phyloP scores from a whole-genome alignment of 805 yeast species.

The Priceomyces fermenticarens region DNA sequence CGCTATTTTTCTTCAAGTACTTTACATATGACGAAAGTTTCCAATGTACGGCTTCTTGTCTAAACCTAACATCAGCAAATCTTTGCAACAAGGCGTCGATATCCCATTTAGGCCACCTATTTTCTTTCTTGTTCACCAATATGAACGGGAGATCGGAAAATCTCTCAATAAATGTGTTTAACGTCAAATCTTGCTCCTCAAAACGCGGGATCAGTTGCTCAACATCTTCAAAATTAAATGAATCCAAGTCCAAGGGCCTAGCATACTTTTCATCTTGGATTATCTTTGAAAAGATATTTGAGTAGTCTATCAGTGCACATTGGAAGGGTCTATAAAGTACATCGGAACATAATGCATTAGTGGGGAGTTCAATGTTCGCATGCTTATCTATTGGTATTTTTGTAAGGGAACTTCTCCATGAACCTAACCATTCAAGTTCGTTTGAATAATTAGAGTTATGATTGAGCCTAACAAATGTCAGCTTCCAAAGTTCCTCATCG shows the following conservation, averaged over 20 bases:
- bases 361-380: conserved; percentile 49
- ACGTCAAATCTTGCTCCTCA: conserved; percentile 40
- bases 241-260: conserved; percentile 13
- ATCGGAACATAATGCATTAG: conserved; percentile 66
- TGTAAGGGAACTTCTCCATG: conserved; percentile 71
- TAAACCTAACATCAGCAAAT: conserved; percentile 61
- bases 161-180: conserved; percentile 42
- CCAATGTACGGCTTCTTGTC: conserved; percentile 89
- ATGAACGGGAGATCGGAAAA: conserved; percentile 67
- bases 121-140: conserved; percentile 26
- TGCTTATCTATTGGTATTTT: conserved; percentile 24
- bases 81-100: conserved; percentile 44
- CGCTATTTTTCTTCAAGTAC: conserved; percentile 60
- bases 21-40: conserved; percentile 55
- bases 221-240: conserved; percentile 11
- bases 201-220: conserved; percentile 51
- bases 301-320: conserved; percentile 68
- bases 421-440: conserved; percentile 59
- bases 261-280: conserved; percentile 43
- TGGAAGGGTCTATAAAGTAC: conserved; percentile 79
- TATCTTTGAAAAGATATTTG: conserved; percentile 43
- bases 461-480: conserved; percentile 35
- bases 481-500: conserved; percentile 83
- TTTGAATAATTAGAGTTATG: conserved; percentile 9
- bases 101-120: conserved; percentile 68